Evolutionary conservation across 2,329 filamentous ascomycete species (phyloP).

Genomic region (Graphilbum sp.): DNA sequence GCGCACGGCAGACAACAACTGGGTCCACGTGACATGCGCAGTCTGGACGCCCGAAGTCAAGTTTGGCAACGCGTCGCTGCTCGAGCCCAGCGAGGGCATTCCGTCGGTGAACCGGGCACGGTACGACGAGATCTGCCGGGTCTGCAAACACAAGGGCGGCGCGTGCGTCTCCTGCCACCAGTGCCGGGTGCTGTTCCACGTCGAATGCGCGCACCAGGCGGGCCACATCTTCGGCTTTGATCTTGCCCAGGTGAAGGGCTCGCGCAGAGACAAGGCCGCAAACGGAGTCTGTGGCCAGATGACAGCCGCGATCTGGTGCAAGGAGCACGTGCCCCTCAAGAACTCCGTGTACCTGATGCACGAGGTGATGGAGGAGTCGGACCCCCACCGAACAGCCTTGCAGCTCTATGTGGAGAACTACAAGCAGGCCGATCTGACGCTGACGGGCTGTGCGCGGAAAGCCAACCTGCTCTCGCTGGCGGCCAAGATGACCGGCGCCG

Average conservation of each 20-base stretch:
- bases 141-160: constrained; percentile 60
- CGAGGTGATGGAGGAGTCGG: constrained; percentile 54
- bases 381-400: constrained; percentile 62
- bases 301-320: constrained; percentile 81
- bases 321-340: constrained; percentile 63
- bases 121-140: constrained; percentile 66
- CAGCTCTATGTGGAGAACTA: constrained; percentile 79
- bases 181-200: constrained; percentile 58
- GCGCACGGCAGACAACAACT: constrained; percentile 89
- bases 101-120: constrained; percentile 58
- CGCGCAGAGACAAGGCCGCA: constrained; percentile 62
- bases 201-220: constrained; percentile 75
- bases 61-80: constrained; percentile 67
- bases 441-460: constrained; percentile 87
- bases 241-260: constrained; percentile 68
- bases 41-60: constrained; percentile 86
- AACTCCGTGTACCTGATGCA: constrained; percentile 62
- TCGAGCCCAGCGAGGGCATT: constrained; percentile 83
- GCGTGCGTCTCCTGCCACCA: constrained; percentile 73
- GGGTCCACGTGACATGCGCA: constrained; percentile 91
- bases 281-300: constrained; percentile 70
- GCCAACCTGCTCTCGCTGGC: constrained; percentile 60
- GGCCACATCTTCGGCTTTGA: constrained; percentile 82
- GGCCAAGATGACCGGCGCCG: constrained; percentile 31
- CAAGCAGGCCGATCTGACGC: constrained; percentile 81